phyloP scores from a whole-genome alignment of 2,329 filamentous ascomycete species.

The Capronia epimyces region DNA sequence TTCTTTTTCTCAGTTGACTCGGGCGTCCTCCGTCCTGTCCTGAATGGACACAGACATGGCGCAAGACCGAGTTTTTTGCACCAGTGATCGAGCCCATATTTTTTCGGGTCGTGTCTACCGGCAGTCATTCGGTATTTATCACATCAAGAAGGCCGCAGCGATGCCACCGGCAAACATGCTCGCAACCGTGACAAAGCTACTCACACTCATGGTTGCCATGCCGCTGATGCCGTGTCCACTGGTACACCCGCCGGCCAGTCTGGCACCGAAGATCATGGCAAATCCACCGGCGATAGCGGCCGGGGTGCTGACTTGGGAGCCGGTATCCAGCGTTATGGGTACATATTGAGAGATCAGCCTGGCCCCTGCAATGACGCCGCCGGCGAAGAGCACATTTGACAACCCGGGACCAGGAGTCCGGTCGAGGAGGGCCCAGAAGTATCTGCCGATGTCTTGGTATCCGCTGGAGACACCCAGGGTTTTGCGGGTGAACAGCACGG shows the following conservation, averaged over 20 bases:
- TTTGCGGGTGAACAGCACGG: constrained; percentile 48
- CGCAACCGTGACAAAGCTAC: constrained; percentile 58
- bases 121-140: neutral
- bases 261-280: constrained; percentile 55
- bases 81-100: neutral
- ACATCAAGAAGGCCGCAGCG: constrained; percentile 16
- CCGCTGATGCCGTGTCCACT: constrained; percentile 66
- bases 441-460: constrained; percentile 57
- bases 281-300: constrained; percentile 52
- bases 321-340: constrained; percentile 10
- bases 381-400: constrained; percentile 49
- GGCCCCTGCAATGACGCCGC: constrained; percentile 44
- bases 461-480: constrained; percentile 58
- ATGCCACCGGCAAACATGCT: constrained; percentile 54
- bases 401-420: constrained; percentile 31
- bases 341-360: constrained; percentile 22
- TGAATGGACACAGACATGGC: no score
- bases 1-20: no score
- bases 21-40: no score
- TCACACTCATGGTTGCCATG: constrained; percentile 56
- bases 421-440: constrained; percentile 45
- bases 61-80: neutral
- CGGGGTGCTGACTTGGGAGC: constrained; percentile 25
- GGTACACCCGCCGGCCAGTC: constrained; percentile 61
- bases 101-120: neutral